A percentile compares a stretch with the other conserved stretches of the same genome.
These are phyloP conservation scores for Pyrenophora tritici-repentis DNA, from an alignment of 2,329 filamentous ascomycete genomes.

Conservation along the genomic window DNA sequence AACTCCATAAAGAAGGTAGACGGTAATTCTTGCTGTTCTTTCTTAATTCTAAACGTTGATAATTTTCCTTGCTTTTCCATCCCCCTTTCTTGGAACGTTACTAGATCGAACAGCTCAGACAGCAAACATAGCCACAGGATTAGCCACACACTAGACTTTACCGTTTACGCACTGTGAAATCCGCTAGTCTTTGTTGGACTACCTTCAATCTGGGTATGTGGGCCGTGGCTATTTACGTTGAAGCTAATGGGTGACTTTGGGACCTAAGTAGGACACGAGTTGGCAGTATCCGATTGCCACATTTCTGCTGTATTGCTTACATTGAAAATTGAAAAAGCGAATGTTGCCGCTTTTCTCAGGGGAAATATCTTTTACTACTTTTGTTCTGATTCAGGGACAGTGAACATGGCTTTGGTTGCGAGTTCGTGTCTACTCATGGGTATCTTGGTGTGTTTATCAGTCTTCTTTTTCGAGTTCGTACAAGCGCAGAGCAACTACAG, in stretches of 20 bases:
- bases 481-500: conserved; percentile 25
- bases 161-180: background rate
- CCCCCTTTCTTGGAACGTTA: background rate
- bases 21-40: no score
- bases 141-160: background rate
- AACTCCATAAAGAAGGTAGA: no score
- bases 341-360: background rate
- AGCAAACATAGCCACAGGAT: conserved; percentile 1
- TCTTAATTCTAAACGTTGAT: background rate
- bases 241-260: no score
- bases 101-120: background rate
- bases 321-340: background rate
- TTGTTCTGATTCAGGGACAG: background rate
- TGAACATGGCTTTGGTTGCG: background rate
- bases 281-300: background rate
- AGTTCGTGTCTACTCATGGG: background rate
- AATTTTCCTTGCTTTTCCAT: background rate
- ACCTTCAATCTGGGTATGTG: background rate
- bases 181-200: background rate
- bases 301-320: background rate
- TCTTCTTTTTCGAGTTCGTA: background rate
- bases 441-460: background rate
- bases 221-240: background rate
- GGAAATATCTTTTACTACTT: no score
- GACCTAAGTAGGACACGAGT: background rate